Percentiles rank a stretch among this genome's conserved stretches.
These are phyloP conservation scores for Suillus occidentalis DNA, from an alignment of 768 basidiomycete species.

Conservation along the genomic window DNA sequence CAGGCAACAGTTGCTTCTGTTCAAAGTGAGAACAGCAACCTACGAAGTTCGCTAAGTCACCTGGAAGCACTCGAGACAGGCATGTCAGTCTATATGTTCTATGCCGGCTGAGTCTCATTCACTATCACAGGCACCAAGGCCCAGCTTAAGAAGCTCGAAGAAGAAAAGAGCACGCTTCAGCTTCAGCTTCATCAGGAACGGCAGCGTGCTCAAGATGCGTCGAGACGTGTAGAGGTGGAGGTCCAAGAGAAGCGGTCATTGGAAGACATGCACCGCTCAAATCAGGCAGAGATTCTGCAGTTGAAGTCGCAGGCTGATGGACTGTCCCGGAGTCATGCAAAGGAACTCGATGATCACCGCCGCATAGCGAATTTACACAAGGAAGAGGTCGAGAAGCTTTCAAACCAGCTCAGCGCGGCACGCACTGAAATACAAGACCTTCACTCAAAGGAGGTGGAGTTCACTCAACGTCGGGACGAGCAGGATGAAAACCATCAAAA, in stretches of 20 bases:
- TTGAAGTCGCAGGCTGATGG: constrained; percentile 16
- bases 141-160: constrained; percentile 11
- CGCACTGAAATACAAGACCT: constrained; percentile 21
- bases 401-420: constrained; percentile 16
- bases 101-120: neutral
- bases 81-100: constrained; percentile 14
- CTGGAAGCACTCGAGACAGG: constrained; percentile 13
- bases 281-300: constrained; percentile 17
- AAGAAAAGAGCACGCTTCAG: constrained; percentile 24
- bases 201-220: constrained; percentile 5
- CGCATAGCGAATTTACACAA: neutral
- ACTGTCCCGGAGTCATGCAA: constrained; percentile 10
- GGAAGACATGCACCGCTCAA: constrained; percentile 14
- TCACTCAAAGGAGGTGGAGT: constrained; percentile 13
- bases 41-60: neutral
- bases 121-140: neutral
- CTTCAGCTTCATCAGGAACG: constrained; percentile 21
- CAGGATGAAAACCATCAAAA: constrained; percentile 60
- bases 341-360: constrained; percentile 1
- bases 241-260: constrained; percentile 26
- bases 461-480: constrained; percentile 24
- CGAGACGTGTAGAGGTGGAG: constrained; percentile 14
- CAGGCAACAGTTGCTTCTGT: neutral
- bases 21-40: neutral
- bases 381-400: constrained; percentile 14